Conservation (phyloP, 2,329 filamentous ascomycete species). For the Calonectria montana region DNA sequence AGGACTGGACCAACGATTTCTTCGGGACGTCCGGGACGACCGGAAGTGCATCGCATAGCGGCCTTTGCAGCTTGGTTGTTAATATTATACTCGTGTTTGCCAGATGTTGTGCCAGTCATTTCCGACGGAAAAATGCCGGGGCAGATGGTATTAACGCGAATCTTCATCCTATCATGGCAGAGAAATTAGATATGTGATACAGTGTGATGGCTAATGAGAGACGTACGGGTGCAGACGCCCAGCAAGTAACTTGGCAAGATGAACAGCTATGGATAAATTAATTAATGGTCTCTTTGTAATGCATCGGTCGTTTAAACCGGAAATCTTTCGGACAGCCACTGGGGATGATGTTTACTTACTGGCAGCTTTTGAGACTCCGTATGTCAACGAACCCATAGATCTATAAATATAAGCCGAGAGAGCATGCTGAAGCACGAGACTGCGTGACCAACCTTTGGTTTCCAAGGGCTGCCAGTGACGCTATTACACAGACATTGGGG, state of each 20-base stretch:
- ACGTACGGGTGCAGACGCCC: not conserved
- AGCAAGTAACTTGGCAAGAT: not conserved
- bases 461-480: not conserved
- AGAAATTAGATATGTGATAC: not conserved
- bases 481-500: not conserved
- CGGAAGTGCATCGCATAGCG: not conserved
- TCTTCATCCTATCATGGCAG: not conserved
- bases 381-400: not conserved
- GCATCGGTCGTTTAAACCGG: not conserved
- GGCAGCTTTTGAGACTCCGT: not conserved
- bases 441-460: not conserved
- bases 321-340: too few species aligned
- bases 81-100: not conserved
- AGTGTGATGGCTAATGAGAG: too few species aligned
- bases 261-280: not conserved
- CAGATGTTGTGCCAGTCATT: not conserved
- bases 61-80: not conserved
- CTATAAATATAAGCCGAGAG: not conserved
- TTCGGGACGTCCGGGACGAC: not conserved
- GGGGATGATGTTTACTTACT: not conserved
- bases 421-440: too few species aligned
- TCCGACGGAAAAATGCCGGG: not conserved
- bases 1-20: not conserved
- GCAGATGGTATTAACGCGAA: not conserved
- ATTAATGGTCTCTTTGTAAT: not conserved